Base-by-base conservation (phyloP, 176 grass and related monocot species). In the Musa itinerans region DNA sequence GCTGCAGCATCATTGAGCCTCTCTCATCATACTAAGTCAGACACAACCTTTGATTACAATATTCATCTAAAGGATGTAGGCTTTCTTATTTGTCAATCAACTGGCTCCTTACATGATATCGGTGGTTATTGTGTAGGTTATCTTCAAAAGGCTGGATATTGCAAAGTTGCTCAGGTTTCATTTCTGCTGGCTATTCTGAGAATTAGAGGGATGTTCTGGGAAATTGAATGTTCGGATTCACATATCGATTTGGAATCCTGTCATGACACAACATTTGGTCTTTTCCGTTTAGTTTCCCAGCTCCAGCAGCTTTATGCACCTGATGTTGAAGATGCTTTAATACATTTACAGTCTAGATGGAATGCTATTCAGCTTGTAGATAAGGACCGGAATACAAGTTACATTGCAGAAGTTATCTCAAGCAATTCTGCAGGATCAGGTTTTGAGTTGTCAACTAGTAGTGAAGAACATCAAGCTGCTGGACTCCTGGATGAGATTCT, bases 271-370 rank as follows among this genome's bases (percentile, higher is more conserved):
- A 91, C 89, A 23, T 78, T 80, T 85, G 95, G 84, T 75, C 78
- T 99, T 83, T 49, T 89, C 78, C 69, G 49, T 70, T 84, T 99
- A 77, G 76, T 75, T 67, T 86, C 84, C 13, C 95, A 99, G 83
- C 86, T 99, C 21, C 90, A 99, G 56, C 79, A 94, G 79, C 58
- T 99, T 74, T 99, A 99, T 80, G 83, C 90, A 71, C 95, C 86
- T 15, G 95, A 99, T 88, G 87, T 94, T 85, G 71, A 79, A 65
- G 90, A 94, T 81, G 86, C 90, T 82, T 54, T 99, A 76, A 78
- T 80, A 59, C 95, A 99, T 91, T 84, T 99, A 52, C 95, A 99
- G 72, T 99, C 90, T 74, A 99, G 95, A 81, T 99, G 95, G 95
- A 94, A 99, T 89, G 94, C 66, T 80, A 80, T 87, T 75, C 82